Evolutionary conservation across 2,329 filamentous ascomycete genomes (phyloP).

Genomic region (Fusarium austroafricanum): DNA sequence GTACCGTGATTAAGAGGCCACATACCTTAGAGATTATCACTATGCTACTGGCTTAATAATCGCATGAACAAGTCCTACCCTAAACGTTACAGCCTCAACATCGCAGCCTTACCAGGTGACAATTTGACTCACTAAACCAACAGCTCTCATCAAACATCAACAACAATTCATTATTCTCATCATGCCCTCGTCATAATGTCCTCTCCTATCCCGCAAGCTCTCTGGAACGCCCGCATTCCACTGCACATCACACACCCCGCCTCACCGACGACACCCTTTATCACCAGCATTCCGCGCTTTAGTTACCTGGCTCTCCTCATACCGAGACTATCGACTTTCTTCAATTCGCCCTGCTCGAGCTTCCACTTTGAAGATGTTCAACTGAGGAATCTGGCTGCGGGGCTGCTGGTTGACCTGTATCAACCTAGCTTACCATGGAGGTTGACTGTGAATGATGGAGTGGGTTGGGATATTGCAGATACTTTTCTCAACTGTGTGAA

Average conservation of each 20-base stretch:
- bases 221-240: constrained; percentile 67
- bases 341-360: constrained; percentile 65
- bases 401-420: constrained; percentile 68
- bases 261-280: constrained; percentile 61
- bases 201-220: constrained; percentile 56
- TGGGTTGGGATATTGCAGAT: constrained; percentile 70
- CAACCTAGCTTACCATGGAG: constrained; percentile 66
- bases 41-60: constrained; percentile 16
- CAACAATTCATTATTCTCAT: constrained; percentile 1
- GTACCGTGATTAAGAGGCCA: not conserved
- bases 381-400: constrained; percentile 64
- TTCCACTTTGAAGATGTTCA: constrained; percentile 68
- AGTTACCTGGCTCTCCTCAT: constrained; percentile 69
- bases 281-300: constrained; percentile 67
- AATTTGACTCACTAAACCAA: constrained; percentile 1
- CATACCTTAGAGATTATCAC: not conserved
- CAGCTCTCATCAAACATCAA: constrained; percentile 9
- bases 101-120: constrained; percentile 12
- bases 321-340: constrained; percentile 65
- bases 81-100: not conserved
- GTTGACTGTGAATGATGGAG: constrained; percentile 64
- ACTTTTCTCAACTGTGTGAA: constrained; percentile 74
- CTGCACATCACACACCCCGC: constrained; percentile 65
- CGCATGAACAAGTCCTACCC: constrained; percentile 15
- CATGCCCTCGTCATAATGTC: constrained; percentile 45